Conservation (phyloP, 2,329 filamentous ascomycete genomes). For the Gliomastix tumulicola region DNA sequence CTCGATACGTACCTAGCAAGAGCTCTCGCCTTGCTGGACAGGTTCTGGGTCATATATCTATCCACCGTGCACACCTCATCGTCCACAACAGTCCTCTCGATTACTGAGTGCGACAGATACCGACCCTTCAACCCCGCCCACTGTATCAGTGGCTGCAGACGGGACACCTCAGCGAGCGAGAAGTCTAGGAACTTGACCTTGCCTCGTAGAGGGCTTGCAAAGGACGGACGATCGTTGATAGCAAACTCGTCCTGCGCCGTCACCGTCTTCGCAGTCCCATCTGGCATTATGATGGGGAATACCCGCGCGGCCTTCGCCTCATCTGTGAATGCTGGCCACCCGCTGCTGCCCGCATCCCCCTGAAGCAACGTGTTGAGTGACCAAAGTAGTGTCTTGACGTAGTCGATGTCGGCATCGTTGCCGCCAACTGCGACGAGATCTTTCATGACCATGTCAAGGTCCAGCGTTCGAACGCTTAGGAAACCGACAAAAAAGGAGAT, state of each 20-base stretch:
- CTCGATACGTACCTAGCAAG: conserved; percentile 15
- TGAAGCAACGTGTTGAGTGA: conserved; percentile 17
- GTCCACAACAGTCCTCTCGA: conserved; percentile 16
- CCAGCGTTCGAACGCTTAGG: conserved; percentile 12
- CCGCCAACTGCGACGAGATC: conserved; percentile 9
- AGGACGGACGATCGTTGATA: conserved; percentile 17
- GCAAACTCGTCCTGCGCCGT: conserved; percentile 8
- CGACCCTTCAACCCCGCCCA: conserved; percentile 18
- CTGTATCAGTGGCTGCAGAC: conserved; percentile 14
- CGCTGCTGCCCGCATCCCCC: too few species aligned
- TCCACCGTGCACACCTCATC: too few species aligned
- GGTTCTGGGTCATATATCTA: conserved; percentile 2
- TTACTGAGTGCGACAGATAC: conserved; percentile 17
- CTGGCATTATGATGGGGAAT: not conserved
- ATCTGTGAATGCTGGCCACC: too few species aligned
- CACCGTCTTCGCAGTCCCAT: conserved; percentile 4
- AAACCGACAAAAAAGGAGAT: conserved; percentile 12
- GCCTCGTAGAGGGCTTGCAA: conserved; percentile 11
- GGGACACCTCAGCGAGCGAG: conserved; percentile 14
- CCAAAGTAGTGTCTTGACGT: conserved; percentile 15
- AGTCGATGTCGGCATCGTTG: not conserved
- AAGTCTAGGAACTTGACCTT: conserved; percentile 21
- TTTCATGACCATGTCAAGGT: conserved; percentile 13
- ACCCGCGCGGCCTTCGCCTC: not conserved
- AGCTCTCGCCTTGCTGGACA: conserved; percentile 15